Base-by-base conservation (phyloP, 2,329 filamentous ascomycete species). In the Penicillium sp. region DNA sequence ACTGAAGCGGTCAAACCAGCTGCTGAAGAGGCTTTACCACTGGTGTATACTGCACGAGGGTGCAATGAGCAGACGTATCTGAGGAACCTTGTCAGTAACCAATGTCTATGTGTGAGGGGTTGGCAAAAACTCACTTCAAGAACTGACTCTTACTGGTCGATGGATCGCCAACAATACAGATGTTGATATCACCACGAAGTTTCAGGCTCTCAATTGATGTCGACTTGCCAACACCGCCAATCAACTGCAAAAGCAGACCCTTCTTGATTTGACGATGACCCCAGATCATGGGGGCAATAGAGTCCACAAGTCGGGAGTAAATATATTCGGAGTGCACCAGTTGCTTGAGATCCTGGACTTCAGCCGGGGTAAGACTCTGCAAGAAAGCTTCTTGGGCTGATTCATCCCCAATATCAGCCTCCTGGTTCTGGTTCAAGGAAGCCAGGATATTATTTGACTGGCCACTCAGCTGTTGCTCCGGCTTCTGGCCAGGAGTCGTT, bases 181-280 rank as follows among this genome's bases (percentile, higher is more conserved):
- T 96, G 78, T 99, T 99, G 81, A 99, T 93, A 72, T 99, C 94
- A 66, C 94, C 94, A 83, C 94, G 88, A 43, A 99, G 83, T 62
- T 93, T 87, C 91, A 99, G 96, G 61, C 91, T 93, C 77, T 99
- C 94, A 50, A 72, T 66, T 0, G 91, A 84, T 0, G 94, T 99
- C 23, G 85, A 85, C 75, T 99, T 99, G 77, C 87, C 87, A 2
- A 99, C 91, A 80, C 94, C 94, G n/a, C 92, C 91, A 84, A 99
- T 91, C 47, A 99, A 82, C 75, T 99, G 94, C 42, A 99, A 82
- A 8, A 99, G 83, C 25, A 99, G 81, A 31, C 94, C 94, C 76
- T 99, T 99, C 79, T 99, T 99, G 70, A 99, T 93, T 57, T 97
- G 91, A 61, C 94, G 91, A 72, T 99, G 94, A 15, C 94, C 94